phyloP scores from a whole-genome alignment of 1,139 yeast genomes.

The Lodderomyces orthopsilosis region DNA sequence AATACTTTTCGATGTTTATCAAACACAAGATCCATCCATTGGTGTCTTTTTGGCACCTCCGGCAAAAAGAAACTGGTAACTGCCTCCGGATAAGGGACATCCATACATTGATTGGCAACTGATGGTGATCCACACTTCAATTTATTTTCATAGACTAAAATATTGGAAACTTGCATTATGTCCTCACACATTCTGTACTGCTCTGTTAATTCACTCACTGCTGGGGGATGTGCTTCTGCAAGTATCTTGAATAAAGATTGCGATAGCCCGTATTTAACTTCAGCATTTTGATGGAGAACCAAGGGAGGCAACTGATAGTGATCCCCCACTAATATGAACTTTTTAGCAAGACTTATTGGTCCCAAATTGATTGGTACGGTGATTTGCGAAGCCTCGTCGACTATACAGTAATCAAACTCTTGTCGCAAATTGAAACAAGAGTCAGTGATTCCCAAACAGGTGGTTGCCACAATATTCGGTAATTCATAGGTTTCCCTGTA shows the following conservation, averaged over 20 bases:
- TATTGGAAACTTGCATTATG: constrained; percentile 79
- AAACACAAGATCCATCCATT: constrained; percentile 35
- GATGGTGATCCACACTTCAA: constrained; percentile 68
- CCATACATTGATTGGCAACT: constrained; percentile 58
- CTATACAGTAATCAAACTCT: constrained; percentile 84
- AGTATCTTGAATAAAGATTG: constrained; percentile 72
- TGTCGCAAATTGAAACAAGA: constrained; percentile 53
- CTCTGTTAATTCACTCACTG: constrained; percentile 69
- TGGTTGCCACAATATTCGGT: constrained; percentile 81
- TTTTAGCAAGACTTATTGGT: constrained; percentile 73
- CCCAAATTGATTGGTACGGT: constrained; percentile 90
- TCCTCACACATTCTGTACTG: constrained; percentile 95
- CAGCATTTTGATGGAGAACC: constrained; percentile 59
- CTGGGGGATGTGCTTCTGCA: constrained; percentile 67
- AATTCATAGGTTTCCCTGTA: constrained; percentile 45
- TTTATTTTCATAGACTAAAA: constrained; percentile 69
- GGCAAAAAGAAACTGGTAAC: constrained; percentile 11
- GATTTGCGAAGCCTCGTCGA: constrained; percentile 96
- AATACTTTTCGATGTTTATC: constrained; percentile 51
- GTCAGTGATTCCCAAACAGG: constrained; percentile 78
- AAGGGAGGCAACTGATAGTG: constrained; percentile 90
- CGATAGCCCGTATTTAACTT: constrained; percentile 62
- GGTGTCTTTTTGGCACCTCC: constrained; percentile 11
- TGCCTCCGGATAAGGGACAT: constrained; percentile 39
- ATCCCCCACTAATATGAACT: constrained; percentile 89